Percentiles rank a stretch among this genome's conserved stretches.
Evolutionary conservation across 2,329 filamentous ascomycete genomes (phyloP).

Genomic region (Ceratocystis diversiconidia): DNA sequence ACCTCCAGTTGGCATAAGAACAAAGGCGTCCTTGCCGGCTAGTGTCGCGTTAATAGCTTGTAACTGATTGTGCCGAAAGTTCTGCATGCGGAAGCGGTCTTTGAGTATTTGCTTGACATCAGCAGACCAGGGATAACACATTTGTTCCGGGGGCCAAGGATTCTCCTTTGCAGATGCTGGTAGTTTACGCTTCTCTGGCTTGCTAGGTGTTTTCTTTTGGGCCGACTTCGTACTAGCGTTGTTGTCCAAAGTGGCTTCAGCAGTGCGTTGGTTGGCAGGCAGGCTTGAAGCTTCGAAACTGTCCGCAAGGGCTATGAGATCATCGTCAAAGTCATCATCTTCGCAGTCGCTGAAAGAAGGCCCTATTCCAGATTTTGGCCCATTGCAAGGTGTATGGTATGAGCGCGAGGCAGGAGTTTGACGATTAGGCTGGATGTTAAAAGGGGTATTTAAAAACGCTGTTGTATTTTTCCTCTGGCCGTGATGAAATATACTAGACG

Average conservation of each 20-base stretch:
- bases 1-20: conserved; percentile 94
- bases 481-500: background rate
- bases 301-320: conserved; percentile 18
- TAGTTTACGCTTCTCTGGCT: conserved; percentile 24
- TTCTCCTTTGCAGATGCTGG: conserved; percentile 22
- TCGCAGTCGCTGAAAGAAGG: conserved; percentile 17
- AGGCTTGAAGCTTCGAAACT: conserved; percentile 24
- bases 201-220: conserved; percentile 22
- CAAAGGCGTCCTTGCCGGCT: conserved; percentile 74
- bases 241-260: conserved; percentile 5
- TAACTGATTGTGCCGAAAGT: conserved; percentile 81
- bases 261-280: conserved; percentile 27
- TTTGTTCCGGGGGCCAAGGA: conserved; percentile 36
- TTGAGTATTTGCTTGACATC: conserved; percentile 73
- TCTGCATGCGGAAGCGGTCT: conserved; percentile 68
- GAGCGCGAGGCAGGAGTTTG: background rate
- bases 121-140: conserved; percentile 65
- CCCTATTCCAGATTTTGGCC: background rate
- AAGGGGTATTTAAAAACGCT: background rate
- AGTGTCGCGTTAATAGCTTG: conserved; percentile 93
- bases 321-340: conserved; percentile 16
- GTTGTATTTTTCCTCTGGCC: background rate
- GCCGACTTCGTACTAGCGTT: conserved; percentile 28
- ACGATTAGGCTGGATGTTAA: background rate
- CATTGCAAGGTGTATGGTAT: background rate